Percentiles rank a stretch among this genome's conserved stretches.
phyloP scores from a whole-genome alignment of 2,329 filamentous ascomycete genomes.

The Monosporascus ibericus region DNA sequence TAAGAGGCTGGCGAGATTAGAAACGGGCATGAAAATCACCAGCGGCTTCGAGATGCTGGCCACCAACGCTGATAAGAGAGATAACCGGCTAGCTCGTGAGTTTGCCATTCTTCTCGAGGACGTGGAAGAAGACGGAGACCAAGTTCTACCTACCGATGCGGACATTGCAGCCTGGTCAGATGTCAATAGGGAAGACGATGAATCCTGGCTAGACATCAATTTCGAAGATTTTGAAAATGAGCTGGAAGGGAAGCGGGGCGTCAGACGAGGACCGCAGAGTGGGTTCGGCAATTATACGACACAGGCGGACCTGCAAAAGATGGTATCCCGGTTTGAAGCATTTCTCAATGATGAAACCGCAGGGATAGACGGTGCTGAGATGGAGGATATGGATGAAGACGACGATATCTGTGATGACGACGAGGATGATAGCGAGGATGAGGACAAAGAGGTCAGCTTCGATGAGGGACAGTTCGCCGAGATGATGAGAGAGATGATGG shows the following conservation, averaged over 20 bases:
- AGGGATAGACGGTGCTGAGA: slow-evolving; percentile 70
- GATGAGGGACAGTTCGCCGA: slow-evolving; percentile 77
- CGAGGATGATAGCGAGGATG: slow-evolving; percentile 52
- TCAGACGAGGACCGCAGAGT: slow-evolving; percentile 10
- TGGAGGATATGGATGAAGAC: slow-evolving; percentile 65
- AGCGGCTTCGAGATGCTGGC: slow-evolving; percentile 89
- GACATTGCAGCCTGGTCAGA: slow-evolving; percentile 69
- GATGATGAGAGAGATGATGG: slow-evolving; percentile 94
- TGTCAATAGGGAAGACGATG: slow-evolving; percentile 64
- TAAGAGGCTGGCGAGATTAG: slow-evolving; percentile 36
- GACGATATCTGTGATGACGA: slow-evolving; percentile 46
- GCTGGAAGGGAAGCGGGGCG: slow-evolving; percentile 46
- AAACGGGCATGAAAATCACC: slow-evolving; percentile 82
- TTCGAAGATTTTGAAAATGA: slow-evolving; percentile 85
- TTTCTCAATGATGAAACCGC: slow-evolving; percentile 85
- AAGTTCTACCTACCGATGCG: slow-evolving; percentile 58
- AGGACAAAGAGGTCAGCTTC: slow-evolving; percentile 72
- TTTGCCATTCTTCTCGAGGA: slow-evolving; percentile 73
- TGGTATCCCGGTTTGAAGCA: slow-evolving; percentile 87
- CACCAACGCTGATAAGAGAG: slow-evolving; percentile 58
- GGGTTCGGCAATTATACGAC: slow-evolving; percentile 61
- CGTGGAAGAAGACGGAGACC: slow-evolving; percentile 62
- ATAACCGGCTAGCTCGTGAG: slow-evolving; percentile 66
- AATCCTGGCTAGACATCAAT: slow-evolving; percentile 87
- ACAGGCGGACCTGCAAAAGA: slow-evolving; percentile 76